Conservation (phyloP, 345 rosid genomes). For the Raphanus raphanistrum region DNA sequence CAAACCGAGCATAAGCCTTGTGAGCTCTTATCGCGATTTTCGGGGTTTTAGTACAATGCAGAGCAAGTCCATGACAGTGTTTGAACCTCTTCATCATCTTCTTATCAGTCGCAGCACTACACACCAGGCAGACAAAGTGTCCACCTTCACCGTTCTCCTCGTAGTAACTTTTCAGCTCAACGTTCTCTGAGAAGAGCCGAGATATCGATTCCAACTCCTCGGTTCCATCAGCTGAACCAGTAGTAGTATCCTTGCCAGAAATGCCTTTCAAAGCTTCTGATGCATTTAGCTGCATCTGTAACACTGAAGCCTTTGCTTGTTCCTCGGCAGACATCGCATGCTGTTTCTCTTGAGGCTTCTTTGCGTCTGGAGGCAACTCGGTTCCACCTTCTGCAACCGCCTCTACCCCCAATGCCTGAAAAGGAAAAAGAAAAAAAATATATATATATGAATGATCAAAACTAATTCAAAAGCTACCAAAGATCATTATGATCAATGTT, state of each 20-base stretch:
- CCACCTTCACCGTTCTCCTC: constrained; percentile 52
- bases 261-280: constrained; percentile 44
- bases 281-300: constrained; percentile 45
- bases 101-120: constrained; percentile 52
- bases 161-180: constrained; percentile 60
- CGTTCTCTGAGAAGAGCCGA: constrained; percentile 47
- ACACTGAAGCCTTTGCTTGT: background rate
- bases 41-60: constrained; percentile 51
- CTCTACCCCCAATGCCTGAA: constrained; percentile 16
- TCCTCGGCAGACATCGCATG: constrained; percentile 9
- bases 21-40: constrained; percentile 55
- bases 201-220: constrained; percentile 49
- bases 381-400: background rate
- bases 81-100: constrained; percentile 55
- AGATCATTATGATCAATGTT: too few species aligned
- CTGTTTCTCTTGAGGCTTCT: constrained; percentile 30
- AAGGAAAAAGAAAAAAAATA: background rate
- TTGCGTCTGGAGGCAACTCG: constrained; percentile 19
- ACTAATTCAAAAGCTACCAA: too few species aligned
- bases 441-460: background rate
- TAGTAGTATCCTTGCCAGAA: constrained; percentile 29
- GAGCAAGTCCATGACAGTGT: constrained; percentile 56
- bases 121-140: constrained; percentile 60
- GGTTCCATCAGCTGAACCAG: constrained; percentile 40
- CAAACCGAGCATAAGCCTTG: constrained; percentile 59